Percentiles rank a stretch among this genome's conserved stretches.
phyloP scores from a whole-genome alignment of 176 grass and related monocot genomes.

The Poa pratensis region DNA sequence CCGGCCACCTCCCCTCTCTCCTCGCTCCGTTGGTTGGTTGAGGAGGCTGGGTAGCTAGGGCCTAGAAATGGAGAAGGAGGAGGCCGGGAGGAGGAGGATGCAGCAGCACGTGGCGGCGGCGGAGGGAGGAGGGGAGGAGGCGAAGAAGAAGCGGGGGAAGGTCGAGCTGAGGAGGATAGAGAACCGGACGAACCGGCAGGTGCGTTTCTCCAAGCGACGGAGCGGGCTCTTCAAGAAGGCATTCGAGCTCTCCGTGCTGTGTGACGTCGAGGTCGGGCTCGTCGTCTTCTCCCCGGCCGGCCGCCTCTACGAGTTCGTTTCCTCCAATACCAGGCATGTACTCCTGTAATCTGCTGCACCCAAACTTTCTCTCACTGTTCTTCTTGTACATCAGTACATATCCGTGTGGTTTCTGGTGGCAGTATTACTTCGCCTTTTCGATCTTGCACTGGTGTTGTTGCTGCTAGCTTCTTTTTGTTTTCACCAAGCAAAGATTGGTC shows the following conservation, averaged over 20 bases:
- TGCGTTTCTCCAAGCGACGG: conserved; percentile 47
- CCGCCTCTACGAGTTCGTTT: conserved; percentile 44
- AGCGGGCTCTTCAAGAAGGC: conserved; percentile 45
- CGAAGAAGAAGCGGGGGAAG: conserved; percentile 31
- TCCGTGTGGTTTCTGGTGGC: not conserved
- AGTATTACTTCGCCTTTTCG: not conserved
- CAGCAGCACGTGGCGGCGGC: not conserved
- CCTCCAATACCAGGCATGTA: conserved; percentile 23
- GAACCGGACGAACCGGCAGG: conserved; percentile 42
- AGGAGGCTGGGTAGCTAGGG: not conserved
- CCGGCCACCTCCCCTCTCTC: not conserved
- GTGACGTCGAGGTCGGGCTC: conserved; percentile 40
- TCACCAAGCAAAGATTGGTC: not conserved
- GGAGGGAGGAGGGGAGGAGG: conserved; percentile 8
- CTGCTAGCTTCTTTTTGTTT: not conserved
- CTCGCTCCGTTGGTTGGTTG: not conserved
- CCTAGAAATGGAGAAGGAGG: not conserved
- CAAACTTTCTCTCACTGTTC: not conserved
- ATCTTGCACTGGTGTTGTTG: conserved; percentile 1
- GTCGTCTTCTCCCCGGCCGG: conserved; percentile 47
- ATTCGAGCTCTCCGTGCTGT: conserved; percentile 38
- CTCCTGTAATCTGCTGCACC: not conserved
- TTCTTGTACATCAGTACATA: not conserved
- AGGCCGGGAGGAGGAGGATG: not conserved
- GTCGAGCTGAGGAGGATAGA: conserved; percentile 49